A percentile compares a stretch with the other conserved stretches of the same genome.
These are phyloP conservation scores for Lumnitzera littorea DNA, from an alignment of 345 rosid genomes.

Conservation along the genomic window DNA sequence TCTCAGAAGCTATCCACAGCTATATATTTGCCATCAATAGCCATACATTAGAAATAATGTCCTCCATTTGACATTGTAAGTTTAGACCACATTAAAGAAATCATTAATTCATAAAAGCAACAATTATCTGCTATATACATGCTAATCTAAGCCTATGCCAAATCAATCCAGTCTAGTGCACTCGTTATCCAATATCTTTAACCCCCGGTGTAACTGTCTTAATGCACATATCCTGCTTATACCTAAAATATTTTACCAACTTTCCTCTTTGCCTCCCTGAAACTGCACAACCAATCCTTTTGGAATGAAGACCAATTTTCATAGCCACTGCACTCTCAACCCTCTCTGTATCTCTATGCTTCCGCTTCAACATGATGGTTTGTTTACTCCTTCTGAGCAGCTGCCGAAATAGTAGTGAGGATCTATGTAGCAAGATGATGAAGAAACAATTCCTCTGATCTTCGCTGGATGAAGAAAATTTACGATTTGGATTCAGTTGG, in stretches of 20 bases:
- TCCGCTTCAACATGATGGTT: slow-evolving; percentile 17
- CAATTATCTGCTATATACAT: too few species aligned
- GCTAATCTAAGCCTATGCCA: not conserved
- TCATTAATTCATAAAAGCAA: too few species aligned
- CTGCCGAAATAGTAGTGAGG: slow-evolving; percentile 58
- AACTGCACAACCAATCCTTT: too few species aligned
- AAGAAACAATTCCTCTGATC: slow-evolving; percentile 59
- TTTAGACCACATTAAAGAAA: too few species aligned
- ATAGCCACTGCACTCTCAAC: slow-evolving; percentile 2
- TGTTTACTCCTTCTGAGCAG: slow-evolving; percentile 34
- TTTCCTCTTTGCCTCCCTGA: slow-evolving; percentile 2
- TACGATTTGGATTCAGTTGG: not conserved
- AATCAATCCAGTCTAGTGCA: slow-evolving; percentile 5
- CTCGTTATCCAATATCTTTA: slow-evolving; percentile 26
- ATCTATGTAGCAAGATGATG: slow-evolving; percentile 54
- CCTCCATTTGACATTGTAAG: too few species aligned
- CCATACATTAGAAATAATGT: too few species aligned
- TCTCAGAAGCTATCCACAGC: not conserved
- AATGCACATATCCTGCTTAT: slow-evolving; percentile 16
- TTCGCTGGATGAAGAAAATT: slow-evolving; percentile 50
- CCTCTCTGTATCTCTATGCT: slow-evolving; percentile 20
- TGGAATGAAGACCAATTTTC: too few species aligned
- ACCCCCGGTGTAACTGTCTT: slow-evolving; percentile 26
- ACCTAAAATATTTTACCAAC: slow-evolving; percentile 11
- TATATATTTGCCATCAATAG: not conserved